Evolutionary conservation across 2,329 filamentous ascomycete species (phyloP).

Genomic region (Amylocarpus encephaloides): DNA sequence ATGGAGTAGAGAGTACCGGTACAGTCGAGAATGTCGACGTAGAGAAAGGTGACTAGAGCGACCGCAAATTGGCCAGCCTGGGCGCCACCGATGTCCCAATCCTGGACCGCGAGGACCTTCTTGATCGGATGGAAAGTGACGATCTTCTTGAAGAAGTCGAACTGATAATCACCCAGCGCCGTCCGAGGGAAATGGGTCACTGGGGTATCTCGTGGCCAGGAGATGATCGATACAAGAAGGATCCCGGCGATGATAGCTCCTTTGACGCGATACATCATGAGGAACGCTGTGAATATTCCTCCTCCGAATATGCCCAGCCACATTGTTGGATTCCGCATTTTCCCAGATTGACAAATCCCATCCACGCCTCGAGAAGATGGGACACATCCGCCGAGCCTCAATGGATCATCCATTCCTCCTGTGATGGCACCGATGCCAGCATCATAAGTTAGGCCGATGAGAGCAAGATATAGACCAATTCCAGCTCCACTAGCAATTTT

Average conservation of each 20-base stretch:
- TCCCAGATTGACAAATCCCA: conserved; percentile 58
- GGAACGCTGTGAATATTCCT: conserved; percentile 69
- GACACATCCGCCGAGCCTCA: conserved; percentile 60
- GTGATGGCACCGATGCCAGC: conserved; percentile 77
- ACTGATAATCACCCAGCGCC: conserved; percentile 58
- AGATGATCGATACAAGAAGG: conserved; percentile 77
- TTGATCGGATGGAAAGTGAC: conserved; percentile 76
- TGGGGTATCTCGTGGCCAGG: conserved; percentile 70
- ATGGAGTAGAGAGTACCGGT: conserved; percentile 86
- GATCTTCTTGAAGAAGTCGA: conserved; percentile 84
- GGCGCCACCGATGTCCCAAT: conserved; percentile 60
- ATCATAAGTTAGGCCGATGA: conserved; percentile 71
- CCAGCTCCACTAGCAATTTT: conserved; percentile 82
- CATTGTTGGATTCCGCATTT: conserved; percentile 78
- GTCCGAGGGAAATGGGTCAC: conserved; percentile 80
- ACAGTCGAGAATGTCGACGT: conserved; percentile 82
- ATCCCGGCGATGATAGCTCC: conserved; percentile 82
- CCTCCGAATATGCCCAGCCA: conserved; percentile 89
- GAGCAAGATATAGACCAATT: conserved; percentile 68
- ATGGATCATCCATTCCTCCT: conserved; percentile 60
- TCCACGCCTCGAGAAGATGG: conserved; percentile 21
- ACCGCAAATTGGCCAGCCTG: conserved; percentile 73
- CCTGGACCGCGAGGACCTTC: conserved; percentile 61
- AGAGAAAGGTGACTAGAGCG: conserved; percentile 81
- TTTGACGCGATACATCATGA: conserved; percentile 83